Conservation (phyloP, 2,329 filamentous ascomycete genomes). For the Colletotrichum sidae region DNA sequence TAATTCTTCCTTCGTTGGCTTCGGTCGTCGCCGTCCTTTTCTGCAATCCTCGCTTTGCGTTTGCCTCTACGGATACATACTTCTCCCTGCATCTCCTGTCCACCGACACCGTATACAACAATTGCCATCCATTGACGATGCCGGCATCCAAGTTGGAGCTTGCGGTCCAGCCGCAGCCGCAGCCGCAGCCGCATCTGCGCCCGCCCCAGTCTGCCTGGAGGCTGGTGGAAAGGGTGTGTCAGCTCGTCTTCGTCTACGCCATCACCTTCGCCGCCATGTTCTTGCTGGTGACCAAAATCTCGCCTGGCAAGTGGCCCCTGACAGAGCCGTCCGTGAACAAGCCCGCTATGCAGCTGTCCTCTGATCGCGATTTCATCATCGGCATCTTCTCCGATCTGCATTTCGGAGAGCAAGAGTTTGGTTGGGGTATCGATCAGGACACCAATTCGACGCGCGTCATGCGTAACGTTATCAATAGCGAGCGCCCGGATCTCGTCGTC, state of each 20-base stretch:
- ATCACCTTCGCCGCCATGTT: constrained; percentile 36
- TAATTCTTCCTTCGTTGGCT: constrained; percentile 8
- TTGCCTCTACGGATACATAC: neutral
- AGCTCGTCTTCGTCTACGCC: constrained; percentile 34
- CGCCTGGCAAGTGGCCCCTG: constrained; percentile 35
- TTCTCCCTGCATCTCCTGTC: constrained; percentile 8
- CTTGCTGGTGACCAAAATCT: constrained; percentile 37
- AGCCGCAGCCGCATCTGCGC: neutral
- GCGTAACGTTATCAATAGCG: constrained; percentile 57
- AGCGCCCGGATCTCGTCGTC: constrained; percentile 64
- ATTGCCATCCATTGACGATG: constrained; percentile 9
- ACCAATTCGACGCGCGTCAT: constrained; percentile 59
- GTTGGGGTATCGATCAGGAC: constrained; percentile 56
- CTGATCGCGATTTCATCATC: constrained; percentile 36
- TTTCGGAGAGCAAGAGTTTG: constrained; percentile 60
- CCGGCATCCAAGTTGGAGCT: constrained; percentile 24
- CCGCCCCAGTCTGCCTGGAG: constrained; percentile 25
- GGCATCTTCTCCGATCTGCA: constrained; percentile 68
- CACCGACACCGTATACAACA: constrained; percentile 1
- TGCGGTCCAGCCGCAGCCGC: constrained; percentile 10
- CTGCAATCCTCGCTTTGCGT: constrained; percentile 2
- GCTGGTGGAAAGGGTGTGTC: constrained; percentile 32
- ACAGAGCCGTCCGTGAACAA: constrained; percentile 34
- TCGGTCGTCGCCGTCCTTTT: constrained; percentile 3
- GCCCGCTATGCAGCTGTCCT: constrained; percentile 16